phyloP scores from a whole-genome alignment of 1,284 basidiomycete genomes.

The Ustilago cynodontis region DNA sequence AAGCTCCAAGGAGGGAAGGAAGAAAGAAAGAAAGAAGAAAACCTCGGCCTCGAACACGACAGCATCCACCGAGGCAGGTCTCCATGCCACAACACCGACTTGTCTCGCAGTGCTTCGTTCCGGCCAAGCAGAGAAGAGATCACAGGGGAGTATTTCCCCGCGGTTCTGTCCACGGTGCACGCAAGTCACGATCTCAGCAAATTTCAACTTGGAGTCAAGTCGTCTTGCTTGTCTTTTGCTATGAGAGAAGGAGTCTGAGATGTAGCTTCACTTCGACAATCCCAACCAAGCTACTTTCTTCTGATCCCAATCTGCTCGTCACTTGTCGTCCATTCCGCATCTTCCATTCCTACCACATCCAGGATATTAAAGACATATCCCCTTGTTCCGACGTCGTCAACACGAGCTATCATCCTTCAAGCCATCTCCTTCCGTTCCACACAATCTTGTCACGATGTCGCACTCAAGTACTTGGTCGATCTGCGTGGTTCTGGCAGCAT shows the following conservation, averaged over 20 bases:
- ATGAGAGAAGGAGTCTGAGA: too few relatives aligned
- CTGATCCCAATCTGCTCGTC: too few relatives aligned
- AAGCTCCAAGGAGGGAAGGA: not conserved
- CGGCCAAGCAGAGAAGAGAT: not conserved
- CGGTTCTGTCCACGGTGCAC: not conserved
- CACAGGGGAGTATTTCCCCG: not conserved
- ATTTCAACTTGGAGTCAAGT: too few relatives aligned
- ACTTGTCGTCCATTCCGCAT: too few relatives aligned
- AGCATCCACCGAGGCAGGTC: not conserved
- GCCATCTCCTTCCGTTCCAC: not conserved
- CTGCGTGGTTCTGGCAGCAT: conserved; percentile 4
- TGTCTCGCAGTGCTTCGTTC: not conserved
- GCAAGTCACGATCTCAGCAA: too few relatives aligned
- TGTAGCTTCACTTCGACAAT: too few relatives aligned
- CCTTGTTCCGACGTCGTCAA: not conserved
- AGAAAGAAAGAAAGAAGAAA: too few relatives aligned
- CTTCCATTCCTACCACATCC: not conserved
- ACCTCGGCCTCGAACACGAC: not conserved
- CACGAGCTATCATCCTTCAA: not conserved
- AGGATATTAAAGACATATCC: not conserved
- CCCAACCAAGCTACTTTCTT: too few relatives aligned
- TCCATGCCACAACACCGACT: not conserved
- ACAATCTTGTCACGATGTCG: conserved; percentile 1
- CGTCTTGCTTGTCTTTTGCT: too few relatives aligned
- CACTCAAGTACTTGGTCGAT: conserved; percentile 14